A percentile compares a stretch with the other conserved stretches of the same genome.
phyloP scores from a whole-genome alignment of 352 stramenopile species.

The Phytophthora quininea region DNA sequence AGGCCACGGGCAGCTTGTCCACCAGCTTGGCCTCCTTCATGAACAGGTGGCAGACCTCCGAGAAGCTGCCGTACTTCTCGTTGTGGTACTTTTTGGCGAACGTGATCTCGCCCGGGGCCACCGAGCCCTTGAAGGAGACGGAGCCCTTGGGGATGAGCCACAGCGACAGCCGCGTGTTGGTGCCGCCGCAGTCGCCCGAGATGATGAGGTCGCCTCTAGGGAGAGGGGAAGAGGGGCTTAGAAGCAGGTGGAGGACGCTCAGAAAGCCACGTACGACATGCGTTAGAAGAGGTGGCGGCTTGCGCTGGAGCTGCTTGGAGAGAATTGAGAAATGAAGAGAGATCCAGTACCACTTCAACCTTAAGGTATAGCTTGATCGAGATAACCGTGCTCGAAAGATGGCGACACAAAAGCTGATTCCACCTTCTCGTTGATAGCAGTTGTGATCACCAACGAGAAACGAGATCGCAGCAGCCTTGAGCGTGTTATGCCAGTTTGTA shows the following conservation, averaged over 20 bases:
- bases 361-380: too few species aligned
- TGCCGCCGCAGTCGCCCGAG: conserved; percentile 96
- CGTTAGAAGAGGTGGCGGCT: too few species aligned
- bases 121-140: conserved; percentile 66
- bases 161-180: conserved; percentile 95
- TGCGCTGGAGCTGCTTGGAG: too few species aligned
- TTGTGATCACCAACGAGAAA: too few species aligned
- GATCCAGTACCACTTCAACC: too few species aligned
- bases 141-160: conserved; percentile 75
- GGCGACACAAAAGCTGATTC: too few species aligned
- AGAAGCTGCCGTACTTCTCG: conserved; percentile 80
- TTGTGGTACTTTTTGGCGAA: conserved; percentile 91
- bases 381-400: too few species aligned
- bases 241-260: background rate
- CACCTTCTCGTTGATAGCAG: too few species aligned
- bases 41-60: conserved; percentile 92
- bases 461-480: too few species aligned
- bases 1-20: conserved; percentile 60
- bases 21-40: conserved; percentile 91
- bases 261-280: conserved; percentile 3
- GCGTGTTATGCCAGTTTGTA: too few species aligned
- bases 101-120: conserved; percentile 81
- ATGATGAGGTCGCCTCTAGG: conserved; percentile 78
- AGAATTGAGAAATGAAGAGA: too few species aligned
- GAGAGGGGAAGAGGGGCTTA: background rate